Evolutionary conservation across 805 yeast genomes (phyloP), one percentile per base, ranked within the genome.

Genomic region (Candida xiaguanensis): DNA sequence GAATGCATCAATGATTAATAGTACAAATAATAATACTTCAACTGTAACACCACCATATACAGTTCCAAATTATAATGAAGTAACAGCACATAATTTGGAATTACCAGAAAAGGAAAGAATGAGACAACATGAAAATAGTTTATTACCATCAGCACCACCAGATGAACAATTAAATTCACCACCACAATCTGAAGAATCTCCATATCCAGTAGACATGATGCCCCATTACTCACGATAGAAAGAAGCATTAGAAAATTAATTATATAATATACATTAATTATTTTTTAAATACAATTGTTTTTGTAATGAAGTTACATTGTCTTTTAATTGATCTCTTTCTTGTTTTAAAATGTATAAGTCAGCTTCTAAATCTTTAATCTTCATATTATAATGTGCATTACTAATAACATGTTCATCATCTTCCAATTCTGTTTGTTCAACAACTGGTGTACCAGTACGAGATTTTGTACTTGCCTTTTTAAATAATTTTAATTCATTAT

Each of bases 291-390:
- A 59, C 43, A 82, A 59, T 49, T 75, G 76, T 56, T 82, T 83
- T 61, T 82, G 82, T 55, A 82, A 63, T 0, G 67, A 50, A 23
- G 77, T 55, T 12, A 80, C 75, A 42, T 72, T 80, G 16, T 78
- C 83, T 53, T 78, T 82, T 57, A 85, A 66, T 50, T 81, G 84
- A 53, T 88, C 93, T 47, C 95, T 74, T 61, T 88, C 96, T 61
- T 87, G 91, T 51, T 80, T 80, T 47, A 83, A 74, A 40, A 88
- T 84, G 51, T 75, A 83, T 47, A 88, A 67, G 56, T 87, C 95
- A 3, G 95, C 95, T 52, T 86, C 85, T 50, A 88, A 64, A 50
- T 88, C 95, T 50, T 85, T 80, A 31, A 88, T 74, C 60, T 82
- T 85, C 66, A 87, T 72, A 45, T 80, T 84, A 52, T 75, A 85